Evolutionary conservation across 2,329 filamentous ascomycete genomes (phyloP).

Genomic region (Fusarium nelsonii): DNA sequence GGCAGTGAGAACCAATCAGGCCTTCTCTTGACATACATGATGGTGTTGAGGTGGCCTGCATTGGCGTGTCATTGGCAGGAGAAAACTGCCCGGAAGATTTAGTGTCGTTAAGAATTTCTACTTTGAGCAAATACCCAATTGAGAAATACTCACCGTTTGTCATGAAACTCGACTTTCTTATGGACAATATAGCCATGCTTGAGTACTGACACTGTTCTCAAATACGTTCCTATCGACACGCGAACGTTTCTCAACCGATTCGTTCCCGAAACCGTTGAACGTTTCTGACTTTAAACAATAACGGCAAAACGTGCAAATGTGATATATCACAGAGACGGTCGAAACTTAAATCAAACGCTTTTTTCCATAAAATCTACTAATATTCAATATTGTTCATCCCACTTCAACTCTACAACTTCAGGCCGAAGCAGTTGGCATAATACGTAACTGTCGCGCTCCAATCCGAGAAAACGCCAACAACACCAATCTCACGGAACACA

Average conservation of each 20-base stretch:
- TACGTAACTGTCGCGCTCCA: conserved; percentile 78
- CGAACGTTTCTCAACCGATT: not conserved
- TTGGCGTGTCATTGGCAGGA: not conserved
- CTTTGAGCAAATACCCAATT: not conserved
- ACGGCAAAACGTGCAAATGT: not conserved
- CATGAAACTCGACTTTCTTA: fast-evolving
- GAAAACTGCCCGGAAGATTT: not conserved
- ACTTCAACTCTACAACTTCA: conserved; percentile 28
- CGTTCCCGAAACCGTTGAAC: not conserved
- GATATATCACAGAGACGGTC: no score
- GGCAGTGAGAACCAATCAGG: not conserved
- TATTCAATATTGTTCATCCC: not conserved
- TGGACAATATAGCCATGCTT: not conserved
- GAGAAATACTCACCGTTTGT: not conserved
- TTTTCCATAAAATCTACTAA: not conserved
- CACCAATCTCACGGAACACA: conserved; percentile 71
- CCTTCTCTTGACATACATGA: fast-evolving
- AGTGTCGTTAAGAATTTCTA: not conserved
- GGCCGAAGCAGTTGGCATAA: conserved; percentile 76
- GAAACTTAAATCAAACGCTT: not conserved
- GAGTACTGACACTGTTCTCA: not conserved
- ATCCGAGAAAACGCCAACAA: conserved; percentile 74
- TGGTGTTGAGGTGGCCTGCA: not conserved
- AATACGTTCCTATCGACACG: not conserved
- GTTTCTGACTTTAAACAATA: not conserved